Evolutionary conservation across 371 early-diverging fungal genomes (phyloP).

Genomic region (Apophysomyces elegans): DNA sequence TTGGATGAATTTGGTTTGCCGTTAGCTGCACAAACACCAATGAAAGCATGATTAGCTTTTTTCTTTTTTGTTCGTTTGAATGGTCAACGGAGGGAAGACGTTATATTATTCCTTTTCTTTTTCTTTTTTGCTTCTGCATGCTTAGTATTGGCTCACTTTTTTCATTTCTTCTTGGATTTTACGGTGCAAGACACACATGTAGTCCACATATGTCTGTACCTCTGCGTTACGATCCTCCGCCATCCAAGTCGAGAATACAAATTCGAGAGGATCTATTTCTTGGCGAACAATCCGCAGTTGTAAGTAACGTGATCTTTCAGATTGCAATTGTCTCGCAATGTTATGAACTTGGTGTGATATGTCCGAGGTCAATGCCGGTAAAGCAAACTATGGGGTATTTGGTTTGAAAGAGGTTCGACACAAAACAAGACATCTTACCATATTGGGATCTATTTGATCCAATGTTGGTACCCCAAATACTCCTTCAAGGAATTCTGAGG

Average conservation of each 20-base stretch:
- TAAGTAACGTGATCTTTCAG: constrained; percentile 44
- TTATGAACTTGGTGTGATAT: constrained; percentile 59
- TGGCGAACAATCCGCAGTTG: constrained; percentile 64
- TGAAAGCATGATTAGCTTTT: constrained; percentile 42
- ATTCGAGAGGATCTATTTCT: constrained; percentile 61
- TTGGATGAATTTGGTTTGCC: constrained; percentile 67
- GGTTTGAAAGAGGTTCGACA: background rate
- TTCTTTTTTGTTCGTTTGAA: constrained; percentile 2
- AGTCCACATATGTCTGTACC: constrained; percentile 93
- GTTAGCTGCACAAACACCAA: constrained; percentile 47
- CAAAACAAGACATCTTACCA: constrained; percentile 51
- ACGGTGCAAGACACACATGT: constrained; percentile 87
- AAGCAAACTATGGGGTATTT: constrained; percentile 22
- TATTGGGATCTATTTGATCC: constrained; percentile 72
- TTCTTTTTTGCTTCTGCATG: background rate
- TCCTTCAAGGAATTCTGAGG: constrained; percentile 62
- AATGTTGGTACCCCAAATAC: constrained; percentile 79
- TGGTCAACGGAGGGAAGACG: constrained; percentile 20
- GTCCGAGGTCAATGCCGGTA: constrained; percentile 62
- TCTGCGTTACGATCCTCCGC: constrained; percentile 91
- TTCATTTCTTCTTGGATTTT: constrained; percentile 84
- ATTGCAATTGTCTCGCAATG: constrained; percentile 66
- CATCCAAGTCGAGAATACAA: constrained; percentile 74
- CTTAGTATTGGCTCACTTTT: constrained; percentile 33
- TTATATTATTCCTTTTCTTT: constrained; percentile 3